Evolutionary conservation across 2,329 filamentous ascomycete genomes (phyloP).

Genomic region (Microdochium trichocladiopsis): DNA sequence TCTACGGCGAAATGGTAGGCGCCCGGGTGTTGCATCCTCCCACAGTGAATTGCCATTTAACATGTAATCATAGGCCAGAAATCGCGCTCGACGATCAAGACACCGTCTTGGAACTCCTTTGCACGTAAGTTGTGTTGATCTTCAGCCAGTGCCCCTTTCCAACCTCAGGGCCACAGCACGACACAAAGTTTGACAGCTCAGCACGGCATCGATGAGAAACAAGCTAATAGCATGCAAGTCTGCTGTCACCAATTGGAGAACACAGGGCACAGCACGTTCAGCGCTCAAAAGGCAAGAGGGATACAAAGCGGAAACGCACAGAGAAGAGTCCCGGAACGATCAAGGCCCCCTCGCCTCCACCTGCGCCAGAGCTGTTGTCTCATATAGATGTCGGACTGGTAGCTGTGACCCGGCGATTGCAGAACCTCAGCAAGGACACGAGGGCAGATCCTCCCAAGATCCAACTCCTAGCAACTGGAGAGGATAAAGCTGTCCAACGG

Average conservation of each 20-base stretch:
- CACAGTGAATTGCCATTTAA: no score
- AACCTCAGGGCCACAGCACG: slow-evolving; percentile 1
- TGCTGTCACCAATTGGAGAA: slow-evolving; percentile 56
- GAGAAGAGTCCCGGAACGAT: no score
- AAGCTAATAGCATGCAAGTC: slow-evolving; percentile 29
- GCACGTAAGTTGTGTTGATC: slow-evolving; percentile 42
- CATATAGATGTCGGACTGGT: slow-evolving; percentile 60
- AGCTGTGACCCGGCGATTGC: slow-evolving; percentile 53
- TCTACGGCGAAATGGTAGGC: slow-evolving; percentile 52
- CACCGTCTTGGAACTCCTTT: slow-evolving; percentile 58
- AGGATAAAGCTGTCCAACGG: slow-evolving; percentile 1
- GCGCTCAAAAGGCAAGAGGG: slow-evolving; percentile 55
- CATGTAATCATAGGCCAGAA: slow-evolving; percentile 45
- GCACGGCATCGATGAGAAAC: neutral
- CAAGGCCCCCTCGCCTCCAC: slow-evolving; percentile 19
- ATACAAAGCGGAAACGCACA: slow-evolving; percentile 43
- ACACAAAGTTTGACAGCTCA: no score
- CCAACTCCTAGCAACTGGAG: neutral
- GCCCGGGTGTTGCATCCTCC: no score
- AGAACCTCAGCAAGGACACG: slow-evolving; percentile 31
- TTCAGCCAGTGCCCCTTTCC: neutral
- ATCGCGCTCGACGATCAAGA: slow-evolving; percentile 52
- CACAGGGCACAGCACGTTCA: slow-evolving; percentile 46
- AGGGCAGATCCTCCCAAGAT: neutral
- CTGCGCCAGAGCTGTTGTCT: slow-evolving; percentile 43